Conservation (phyloP, 2,329 filamentous ascomycete genomes). For the Emmonsiellopsis sp. region DNA sequence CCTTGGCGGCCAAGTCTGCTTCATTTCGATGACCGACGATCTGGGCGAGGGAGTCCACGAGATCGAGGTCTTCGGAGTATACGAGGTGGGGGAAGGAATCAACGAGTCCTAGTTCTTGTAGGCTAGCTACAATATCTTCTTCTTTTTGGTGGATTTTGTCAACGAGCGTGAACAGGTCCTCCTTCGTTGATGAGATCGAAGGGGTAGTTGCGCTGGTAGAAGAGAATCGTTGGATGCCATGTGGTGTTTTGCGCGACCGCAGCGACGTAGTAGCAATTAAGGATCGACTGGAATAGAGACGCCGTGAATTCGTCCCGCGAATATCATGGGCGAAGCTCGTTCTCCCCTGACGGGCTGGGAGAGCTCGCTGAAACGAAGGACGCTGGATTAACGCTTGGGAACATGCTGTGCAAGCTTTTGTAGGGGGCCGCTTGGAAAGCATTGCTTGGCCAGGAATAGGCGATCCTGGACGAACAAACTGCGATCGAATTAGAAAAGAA, state of each 20-base stretch:
- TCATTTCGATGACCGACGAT: slow-evolving; percentile 23
- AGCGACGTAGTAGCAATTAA: not conserved
- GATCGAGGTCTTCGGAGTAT: slow-evolving; percentile 16
- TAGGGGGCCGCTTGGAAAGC: slow-evolving; percentile 24
- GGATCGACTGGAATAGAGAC: not conserved
- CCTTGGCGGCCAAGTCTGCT: slow-evolving; percentile 32
- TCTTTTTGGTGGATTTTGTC: slow-evolving; percentile 29
- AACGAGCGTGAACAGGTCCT: slow-evolving; percentile 25
- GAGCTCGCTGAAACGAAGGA: slow-evolving; percentile 13
- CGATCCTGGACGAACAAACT: not conserved
- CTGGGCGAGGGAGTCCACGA: slow-evolving; percentile 20
- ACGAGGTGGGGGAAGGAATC: slow-evolving; percentile 18
- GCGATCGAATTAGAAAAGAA: not conserved
- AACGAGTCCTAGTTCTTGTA: slow-evolving; percentile 25
- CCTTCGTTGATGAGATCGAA: slow-evolving; percentile 17
- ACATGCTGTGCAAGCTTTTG: slow-evolving; percentile 19
- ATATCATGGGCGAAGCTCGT: slow-evolving; percentile 12
- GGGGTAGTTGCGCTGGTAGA: not conserved
- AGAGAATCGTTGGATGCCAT: slow-evolving; percentile 4
- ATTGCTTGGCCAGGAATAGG: slow-evolving; percentile 14
- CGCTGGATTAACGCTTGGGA: slow-evolving; percentile 19
- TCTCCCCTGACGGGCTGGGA: slow-evolving; percentile 15
- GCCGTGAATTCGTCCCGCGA: slow-evolving; percentile 4
- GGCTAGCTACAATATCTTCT: slow-evolving; percentile 22
- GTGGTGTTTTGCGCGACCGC: not conserved